phyloP scores from a whole-genome alignment of 2,329 filamentous ascomycete genomes.

The Metarhizium robertsii region DNA sequence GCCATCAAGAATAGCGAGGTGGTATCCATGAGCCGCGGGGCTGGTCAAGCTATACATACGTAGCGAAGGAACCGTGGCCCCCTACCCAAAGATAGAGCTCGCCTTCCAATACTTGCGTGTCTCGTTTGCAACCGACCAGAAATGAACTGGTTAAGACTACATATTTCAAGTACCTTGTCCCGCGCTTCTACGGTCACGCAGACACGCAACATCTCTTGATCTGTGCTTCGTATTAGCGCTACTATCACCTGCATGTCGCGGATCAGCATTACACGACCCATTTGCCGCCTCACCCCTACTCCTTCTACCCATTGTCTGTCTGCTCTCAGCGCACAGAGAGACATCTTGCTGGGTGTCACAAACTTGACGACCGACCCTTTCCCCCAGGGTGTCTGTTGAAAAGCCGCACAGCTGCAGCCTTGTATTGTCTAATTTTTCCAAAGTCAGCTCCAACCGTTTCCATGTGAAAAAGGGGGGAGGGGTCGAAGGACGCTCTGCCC shows the following conservation, averaged over 20 bases:
- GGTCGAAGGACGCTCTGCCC: background rate
- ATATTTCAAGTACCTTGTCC: background rate
- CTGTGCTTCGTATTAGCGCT: conserved; percentile 3
- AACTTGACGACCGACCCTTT: background rate
- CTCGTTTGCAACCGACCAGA: background rate
- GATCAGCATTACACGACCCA: conserved; percentile 11
- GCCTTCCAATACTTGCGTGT: background rate
- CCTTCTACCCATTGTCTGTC: conserved; percentile 3
- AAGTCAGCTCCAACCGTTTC: background rate
- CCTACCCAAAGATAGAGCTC: background rate
- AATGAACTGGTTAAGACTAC: background rate
- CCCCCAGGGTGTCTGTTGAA: background rate
- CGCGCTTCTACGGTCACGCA: background rate
- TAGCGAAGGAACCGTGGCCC: background rate
- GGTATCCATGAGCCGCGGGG: conserved; percentile 1
- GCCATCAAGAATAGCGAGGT: conserved; percentile 5
- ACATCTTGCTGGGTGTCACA: conserved; percentile 1
- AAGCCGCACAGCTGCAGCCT: conserved; percentile 5
- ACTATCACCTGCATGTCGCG: conserved; percentile 9
- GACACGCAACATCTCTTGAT: background rate
- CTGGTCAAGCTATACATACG: background rate
- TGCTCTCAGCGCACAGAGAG: background rate
- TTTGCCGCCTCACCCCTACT: conserved; percentile 5
- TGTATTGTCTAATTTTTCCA: background rate
- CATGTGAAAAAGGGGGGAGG: conserved; percentile 1